A percentile compares a stretch with the other conserved stretches of the same genome.
phyloP scores from a whole-genome alignment of 768 basidiomycete genomes.

The Mycena rebaudengoi region DNA sequence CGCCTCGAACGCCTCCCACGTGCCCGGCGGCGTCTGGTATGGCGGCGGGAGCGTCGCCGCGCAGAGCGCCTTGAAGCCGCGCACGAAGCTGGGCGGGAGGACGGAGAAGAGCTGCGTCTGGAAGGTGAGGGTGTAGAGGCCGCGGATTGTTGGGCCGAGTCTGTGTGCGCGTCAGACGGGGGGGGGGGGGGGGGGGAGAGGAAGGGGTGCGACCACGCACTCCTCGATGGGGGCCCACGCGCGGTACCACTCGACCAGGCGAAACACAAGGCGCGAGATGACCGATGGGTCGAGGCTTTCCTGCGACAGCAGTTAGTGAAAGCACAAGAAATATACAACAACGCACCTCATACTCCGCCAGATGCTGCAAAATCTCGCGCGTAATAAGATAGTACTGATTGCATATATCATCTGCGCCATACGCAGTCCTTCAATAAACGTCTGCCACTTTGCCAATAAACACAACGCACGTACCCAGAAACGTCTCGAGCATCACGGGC shows the following conservation, averaged over 20 bases:
- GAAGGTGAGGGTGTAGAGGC: constrained; percentile 72
- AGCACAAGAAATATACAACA: neutral
- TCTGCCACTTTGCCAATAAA: neutral
- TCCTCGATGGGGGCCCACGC: constrained; percentile 77
- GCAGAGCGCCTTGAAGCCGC: constrained; percentile 74
- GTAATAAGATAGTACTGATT: constrained; percentile 66
- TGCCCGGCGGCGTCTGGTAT: constrained; percentile 34
- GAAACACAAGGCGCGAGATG: constrained; percentile 62
- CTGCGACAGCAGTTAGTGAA: constrained; percentile 42
- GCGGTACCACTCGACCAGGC: constrained; percentile 75
- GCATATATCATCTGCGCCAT: constrained; percentile 68
- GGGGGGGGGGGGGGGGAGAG: neutral
- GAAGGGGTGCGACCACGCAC: constrained; percentile 48
- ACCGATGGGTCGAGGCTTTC: constrained; percentile 53
- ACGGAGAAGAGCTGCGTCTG: constrained; percentile 79
- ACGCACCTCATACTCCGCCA: constrained; percentile 69
- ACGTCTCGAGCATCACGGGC: constrained; percentile 72
- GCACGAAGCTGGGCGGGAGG: constrained; percentile 73
- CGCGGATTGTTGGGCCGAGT: constrained; percentile 65
- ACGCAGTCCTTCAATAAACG: neutral
- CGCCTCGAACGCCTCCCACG: constrained; percentile 71
- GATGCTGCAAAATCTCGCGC: constrained; percentile 64
- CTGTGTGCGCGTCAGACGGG: constrained; percentile 42
- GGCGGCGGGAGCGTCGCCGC: constrained; percentile 57
- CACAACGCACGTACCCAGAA: constrained; percentile 62